Conservation (phyloP, 169 alveolate species). For the Plasmodium sp. region DNA sequence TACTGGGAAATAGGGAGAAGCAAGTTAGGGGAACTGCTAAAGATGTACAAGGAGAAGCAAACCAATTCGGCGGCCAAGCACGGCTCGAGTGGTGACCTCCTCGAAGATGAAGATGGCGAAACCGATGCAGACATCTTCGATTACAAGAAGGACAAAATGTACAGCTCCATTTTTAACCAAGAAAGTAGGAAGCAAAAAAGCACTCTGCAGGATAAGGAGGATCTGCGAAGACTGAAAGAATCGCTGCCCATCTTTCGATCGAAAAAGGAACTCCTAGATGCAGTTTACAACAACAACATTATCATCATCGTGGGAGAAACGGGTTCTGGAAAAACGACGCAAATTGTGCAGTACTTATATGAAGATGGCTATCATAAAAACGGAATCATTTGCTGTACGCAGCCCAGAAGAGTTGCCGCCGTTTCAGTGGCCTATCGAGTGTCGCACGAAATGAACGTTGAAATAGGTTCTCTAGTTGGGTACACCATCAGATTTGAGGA, state of each 20-base stretch:
- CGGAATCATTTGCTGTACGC: slow-evolving; percentile 99
- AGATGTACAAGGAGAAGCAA: slow-evolving; percentile 69
- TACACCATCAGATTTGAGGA: slow-evolving; percentile 99
- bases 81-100: neutral
- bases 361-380: slow-evolving; percentile 95
- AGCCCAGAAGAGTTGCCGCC: slow-evolving; percentile 99
- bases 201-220: slow-evolving; percentile 59
- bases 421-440: slow-evolving; percentile 99
- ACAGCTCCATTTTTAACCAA: slow-evolving; percentile 76
- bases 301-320: slow-evolving; percentile 99
- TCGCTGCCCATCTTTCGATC: slow-evolving; percentile 82
- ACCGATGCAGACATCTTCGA: slow-evolving; percentile 73
- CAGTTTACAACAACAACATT: slow-evolving; percentile 90
- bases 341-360: slow-evolving; percentile 95
- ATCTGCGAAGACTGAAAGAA: slow-evolving; percentile 53
- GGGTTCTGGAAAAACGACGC: slow-evolving; percentile 99
- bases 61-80: neutral
- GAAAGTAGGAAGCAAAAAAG: slow-evolving; percentile 72
- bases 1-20: slow-evolving; percentile 96
- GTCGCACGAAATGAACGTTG: slow-evolving; percentile 97
- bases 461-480: slow-evolving; percentile 98
- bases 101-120: slow-evolving; percentile 76
- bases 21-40: slow-evolving; percentile 90
- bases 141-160: slow-evolving; percentile 70
- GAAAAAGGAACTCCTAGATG: slow-evolving; percentile 81